These are phyloP conservation scores for Ceratocystis harringtonii DNA, from an alignment of 2,329 filamentous ascomycete species.

Conservation along the genomic window DNA sequence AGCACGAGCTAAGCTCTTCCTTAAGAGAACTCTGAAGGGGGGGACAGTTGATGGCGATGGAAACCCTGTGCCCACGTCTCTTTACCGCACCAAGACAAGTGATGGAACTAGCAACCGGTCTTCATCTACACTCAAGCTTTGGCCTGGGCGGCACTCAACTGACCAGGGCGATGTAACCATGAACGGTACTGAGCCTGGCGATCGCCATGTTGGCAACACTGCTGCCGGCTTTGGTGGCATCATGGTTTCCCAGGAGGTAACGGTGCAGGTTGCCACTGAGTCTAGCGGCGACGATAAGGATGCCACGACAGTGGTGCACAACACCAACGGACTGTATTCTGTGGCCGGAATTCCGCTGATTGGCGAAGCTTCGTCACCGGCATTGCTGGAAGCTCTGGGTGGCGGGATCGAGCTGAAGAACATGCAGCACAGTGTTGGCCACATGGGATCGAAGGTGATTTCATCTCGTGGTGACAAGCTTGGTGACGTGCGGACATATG, in stretches of 20 bases:
- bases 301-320: neutral
- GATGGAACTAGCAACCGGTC: slow-evolving; percentile 22
- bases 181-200: neutral
- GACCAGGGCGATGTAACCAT: neutral
- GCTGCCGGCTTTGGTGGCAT: slow-evolving; percentile 36
- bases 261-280: slow-evolving; percentile 29
- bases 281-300: slow-evolving; percentile 18
- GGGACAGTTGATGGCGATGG: slow-evolving; percentile 22
- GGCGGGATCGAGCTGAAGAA: slow-evolving; percentile 13
- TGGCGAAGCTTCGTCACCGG: slow-evolving; percentile 10
- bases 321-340: neutral
- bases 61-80: slow-evolving; percentile 21
- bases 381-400: neutral
- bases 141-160: slow-evolving; percentile 19
- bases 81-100: slow-evolving; percentile 19
- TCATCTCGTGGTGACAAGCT: slow-evolving; percentile 23
- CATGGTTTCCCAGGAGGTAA: slow-evolving; percentile 47
- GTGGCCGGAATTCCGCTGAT: slow-evolving; percentile 10
- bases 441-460: slow-evolving; percentile 21
- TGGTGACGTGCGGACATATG: slow-evolving; percentile 28
- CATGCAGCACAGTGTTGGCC: slow-evolving; percentile 20
- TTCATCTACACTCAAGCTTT: slow-evolving; percentile 25
- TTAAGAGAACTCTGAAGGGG: slow-evolving; percentile 9
- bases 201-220: slow-evolving; percentile 11
- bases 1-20: slow-evolving; percentile 5